These are phyloP conservation scores for Tylopilus balloui DNA, from an alignment of 768 basidiomycete genomes.

Conservation along the genomic window DNA sequence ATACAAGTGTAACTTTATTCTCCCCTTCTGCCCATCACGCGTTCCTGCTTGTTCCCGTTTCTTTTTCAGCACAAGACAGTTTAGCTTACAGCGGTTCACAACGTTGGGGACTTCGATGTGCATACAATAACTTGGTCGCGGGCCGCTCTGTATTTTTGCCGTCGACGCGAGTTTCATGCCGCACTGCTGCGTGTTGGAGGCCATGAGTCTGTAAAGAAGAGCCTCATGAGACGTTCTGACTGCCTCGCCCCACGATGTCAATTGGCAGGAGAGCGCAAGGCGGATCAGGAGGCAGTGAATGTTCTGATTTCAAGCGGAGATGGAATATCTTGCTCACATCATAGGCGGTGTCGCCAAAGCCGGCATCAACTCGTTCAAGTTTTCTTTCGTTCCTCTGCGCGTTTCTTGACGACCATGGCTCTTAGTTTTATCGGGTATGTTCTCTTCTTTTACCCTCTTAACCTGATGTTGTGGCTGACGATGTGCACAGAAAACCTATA, in stretches of 20 bases:
- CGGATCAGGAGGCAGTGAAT: neutral
- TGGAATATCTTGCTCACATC: constrained; percentile 13
- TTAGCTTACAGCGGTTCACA: constrained; percentile 1
- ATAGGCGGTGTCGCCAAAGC: constrained; percentile 11
- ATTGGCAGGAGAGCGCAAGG: neutral
- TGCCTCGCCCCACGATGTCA: too few species aligned
- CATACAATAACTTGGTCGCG: constrained; percentile 6
- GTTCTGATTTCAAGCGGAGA: constrained; percentile 27
- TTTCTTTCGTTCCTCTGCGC: constrained; percentile 15
- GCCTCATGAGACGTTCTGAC: too few species aligned
- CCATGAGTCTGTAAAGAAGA: too few species aligned
- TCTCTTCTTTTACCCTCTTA: neutral
- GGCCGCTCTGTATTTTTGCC: constrained; percentile 10
- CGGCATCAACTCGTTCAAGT: constrained; percentile 10
- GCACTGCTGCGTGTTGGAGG: too few species aligned
- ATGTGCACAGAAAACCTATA: constrained; percentile 66
- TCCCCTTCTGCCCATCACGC: neutral
- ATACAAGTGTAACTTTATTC: constrained; percentile 19
- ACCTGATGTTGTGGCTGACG: constrained; percentile 9
- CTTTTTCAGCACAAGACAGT: neutral
- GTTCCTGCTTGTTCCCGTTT: neutral
- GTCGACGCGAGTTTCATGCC: neutral
- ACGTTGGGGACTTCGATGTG: neutral
- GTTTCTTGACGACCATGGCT: constrained; percentile 46
- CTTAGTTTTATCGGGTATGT: constrained; percentile 72